Percentiles rank a stretch among this genome's conserved stretches.
phyloP scores from a whole-genome alignment of 2,329 filamentous ascomycete genomes.

The Alternaria sp. region DNA sequence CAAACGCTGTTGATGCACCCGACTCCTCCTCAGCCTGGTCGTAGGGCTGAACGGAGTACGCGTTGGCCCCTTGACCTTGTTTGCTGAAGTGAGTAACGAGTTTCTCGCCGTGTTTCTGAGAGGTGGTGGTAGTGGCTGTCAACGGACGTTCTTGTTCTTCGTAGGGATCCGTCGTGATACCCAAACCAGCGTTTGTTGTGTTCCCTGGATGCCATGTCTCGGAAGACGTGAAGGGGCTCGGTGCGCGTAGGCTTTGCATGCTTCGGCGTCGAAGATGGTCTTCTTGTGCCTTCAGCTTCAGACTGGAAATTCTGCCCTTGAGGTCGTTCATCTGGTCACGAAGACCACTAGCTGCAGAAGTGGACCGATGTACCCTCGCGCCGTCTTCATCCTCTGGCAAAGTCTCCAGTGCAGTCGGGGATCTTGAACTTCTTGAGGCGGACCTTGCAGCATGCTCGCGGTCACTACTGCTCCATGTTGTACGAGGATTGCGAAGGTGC shows the following conservation, averaged over 20 bases:
- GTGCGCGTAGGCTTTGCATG: conserved; percentile 75
- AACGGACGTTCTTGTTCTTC: conserved; percentile 14
- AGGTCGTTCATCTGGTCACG: conserved; percentile 87
- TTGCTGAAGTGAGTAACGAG: conserved; percentile 15
- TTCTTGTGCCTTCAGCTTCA: conserved; percentile 79
- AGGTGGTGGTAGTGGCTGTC: conserved; percentile 24
- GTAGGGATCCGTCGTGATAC: conserved; percentile 38
- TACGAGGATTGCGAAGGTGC: conserved; percentile 46
- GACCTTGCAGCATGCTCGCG: conserved; percentile 43
- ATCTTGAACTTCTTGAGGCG: conserved; percentile 51
- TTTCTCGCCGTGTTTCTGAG: conserved; percentile 30
- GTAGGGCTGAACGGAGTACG: conserved; percentile 21
- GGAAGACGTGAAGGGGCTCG: conserved; percentile 81
- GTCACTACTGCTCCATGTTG: conserved; percentile 33
- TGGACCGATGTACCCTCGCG: conserved; percentile 65
- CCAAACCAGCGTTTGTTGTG: conserved; percentile 40
- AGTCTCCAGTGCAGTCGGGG: conserved; percentile 50
- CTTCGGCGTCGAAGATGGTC: conserved; percentile 82
- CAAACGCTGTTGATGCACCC: conserved; percentile 28
- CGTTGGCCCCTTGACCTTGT: neutral
- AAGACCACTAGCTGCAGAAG: conserved; percentile 75
- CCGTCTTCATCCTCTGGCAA: conserved; percentile 51
- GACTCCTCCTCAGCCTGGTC: conserved; percentile 34
- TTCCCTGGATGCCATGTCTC: conserved; percentile 63
- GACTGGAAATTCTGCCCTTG: conserved; percentile 81